Base-by-base conservation (phyloP, 148 eudicot genomes). In the Nepenthes mirabilis region DNA sequence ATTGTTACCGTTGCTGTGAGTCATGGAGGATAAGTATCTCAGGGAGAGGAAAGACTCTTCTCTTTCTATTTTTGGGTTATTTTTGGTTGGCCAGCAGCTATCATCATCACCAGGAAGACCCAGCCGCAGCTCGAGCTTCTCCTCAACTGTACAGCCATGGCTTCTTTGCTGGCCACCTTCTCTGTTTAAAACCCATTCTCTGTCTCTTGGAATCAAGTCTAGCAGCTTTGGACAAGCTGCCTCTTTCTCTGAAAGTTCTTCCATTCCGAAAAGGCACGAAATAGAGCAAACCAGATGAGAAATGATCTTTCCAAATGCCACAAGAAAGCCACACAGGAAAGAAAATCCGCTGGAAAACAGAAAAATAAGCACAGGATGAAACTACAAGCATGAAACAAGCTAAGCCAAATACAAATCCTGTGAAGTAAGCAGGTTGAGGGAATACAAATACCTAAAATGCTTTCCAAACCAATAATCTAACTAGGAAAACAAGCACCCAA, bases 111-210 rank as follows among this genome's bases (percentile, higher is more conserved):
- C 83, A 9, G 96, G 96, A 51, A 84, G 88, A 11, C 85, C 96
- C 36, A 89, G 83, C 72, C 83, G 83, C 4, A 89, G 76, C 67
- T 85, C 87, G 43, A 89, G 87, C 67, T 79, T 82, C 58, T 73
- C 73, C 63, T 82, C 83, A 34, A 82, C 87, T 57, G 79, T 74
- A 47, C 35, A 45, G 12, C 66, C 68, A 52, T 70, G 62, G 62
- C 56, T 63, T 60, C 37, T 40, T 45, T 67, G 43, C 68, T 69
- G 58, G 50, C 8, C 71, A 63, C 55, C 65, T 4, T 33, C 65
- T 45, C 37, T 68, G 4, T 64, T 68, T 3, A 64, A 33, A 48
- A 60, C 45, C 77, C 70, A 72, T 32, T 78, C 63, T 59, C 58
- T 66, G 10, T 74, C 61, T 11, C 63, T 76, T 34, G 80, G 58